Evolutionary conservation across 2,329 filamentous ascomycete species (phyloP).

Genomic region (Arachnopeziza araneosa): DNA sequence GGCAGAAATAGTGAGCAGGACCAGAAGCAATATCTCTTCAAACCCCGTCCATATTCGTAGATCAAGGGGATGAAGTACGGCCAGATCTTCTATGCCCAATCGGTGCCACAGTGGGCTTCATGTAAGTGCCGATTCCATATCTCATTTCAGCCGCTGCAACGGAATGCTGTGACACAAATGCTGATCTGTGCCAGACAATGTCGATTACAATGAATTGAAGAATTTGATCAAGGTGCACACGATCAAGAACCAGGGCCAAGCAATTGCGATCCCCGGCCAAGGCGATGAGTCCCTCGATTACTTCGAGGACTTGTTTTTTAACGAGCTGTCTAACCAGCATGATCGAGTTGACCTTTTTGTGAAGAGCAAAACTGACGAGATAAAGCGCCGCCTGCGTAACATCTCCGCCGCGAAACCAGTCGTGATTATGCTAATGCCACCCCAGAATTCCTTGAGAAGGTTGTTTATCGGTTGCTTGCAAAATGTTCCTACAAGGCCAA

Average conservation of each 20-base stretch:
- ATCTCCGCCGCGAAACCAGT: constrained; percentile 22
- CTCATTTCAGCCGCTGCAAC: background rate
- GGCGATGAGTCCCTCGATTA: constrained; percentile 50
- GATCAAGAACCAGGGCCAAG: constrained; percentile 61
- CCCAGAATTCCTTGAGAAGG: constrained; percentile 22
- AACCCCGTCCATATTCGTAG: background rate
- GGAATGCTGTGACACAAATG: constrained; percentile 4
- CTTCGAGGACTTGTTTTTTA: constrained; percentile 68
- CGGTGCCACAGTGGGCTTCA: constrained; percentile 76
- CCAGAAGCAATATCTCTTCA: background rate
- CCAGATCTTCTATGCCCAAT: constrained; percentile 65
- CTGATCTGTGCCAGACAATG: constrained; percentile 55
- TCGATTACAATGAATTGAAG: constrained; percentile 86
- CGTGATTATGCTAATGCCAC: constrained; percentile 4
- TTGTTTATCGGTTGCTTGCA: constrained; percentile 21
- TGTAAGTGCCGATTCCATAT: constrained; percentile 43
- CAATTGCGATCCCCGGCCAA: constrained; percentile 70
- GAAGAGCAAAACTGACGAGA: constrained; percentile 73
- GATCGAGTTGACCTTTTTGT: constrained; percentile 75
- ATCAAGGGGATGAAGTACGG: constrained; percentile 64
- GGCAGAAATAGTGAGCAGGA: too few relatives aligned
- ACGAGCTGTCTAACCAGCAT: constrained; percentile 68
- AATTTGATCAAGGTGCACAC: constrained; percentile 78
- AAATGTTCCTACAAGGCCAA: constrained; percentile 17
- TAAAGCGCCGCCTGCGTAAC: constrained; percentile 61